A percentile compares a stretch with the other conserved stretches of the same genome.
phyloP scores from a whole-genome alignment of 2,329 filamentous ascomycete genomes.

The Sarocladium strictum region DNA sequence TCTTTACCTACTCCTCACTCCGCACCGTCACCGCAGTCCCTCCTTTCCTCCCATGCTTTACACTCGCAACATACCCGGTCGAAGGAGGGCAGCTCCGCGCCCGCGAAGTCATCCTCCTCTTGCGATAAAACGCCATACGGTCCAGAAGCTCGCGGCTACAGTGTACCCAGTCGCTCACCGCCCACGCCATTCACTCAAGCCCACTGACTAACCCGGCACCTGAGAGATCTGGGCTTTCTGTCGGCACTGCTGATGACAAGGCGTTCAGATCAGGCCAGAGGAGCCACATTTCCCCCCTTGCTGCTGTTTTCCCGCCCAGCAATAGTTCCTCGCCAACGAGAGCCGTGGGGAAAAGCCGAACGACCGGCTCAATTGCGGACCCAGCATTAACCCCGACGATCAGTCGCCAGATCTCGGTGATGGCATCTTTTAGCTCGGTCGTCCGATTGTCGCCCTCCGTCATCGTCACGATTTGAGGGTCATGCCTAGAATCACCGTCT shows the following conservation, averaged over 20 bases:
- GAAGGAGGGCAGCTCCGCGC: constrained; percentile 26
- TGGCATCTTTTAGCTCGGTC: not conserved
- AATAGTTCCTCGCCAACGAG: not conserved
- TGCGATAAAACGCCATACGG: constrained; percentile 23
- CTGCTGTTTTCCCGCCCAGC: constrained; percentile 1
- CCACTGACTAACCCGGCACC: constrained; percentile 14
- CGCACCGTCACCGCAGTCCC: not conserved
- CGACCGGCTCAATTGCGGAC: constrained; percentile 14
- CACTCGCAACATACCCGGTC: constrained; percentile 19
- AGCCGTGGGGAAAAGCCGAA: constrained; percentile 21
- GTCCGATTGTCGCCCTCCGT: constrained; percentile 7
- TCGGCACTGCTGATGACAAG: not conserved
- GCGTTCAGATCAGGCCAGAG: constrained; percentile 20
- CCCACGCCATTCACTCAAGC: constrained; percentile 25
- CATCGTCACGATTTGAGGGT: constrained; percentile 18
- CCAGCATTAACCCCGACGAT: constrained; percentile 16
- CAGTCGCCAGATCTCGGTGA: constrained; percentile 18
- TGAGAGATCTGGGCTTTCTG: constrained; percentile 22
- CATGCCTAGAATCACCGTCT: constrained; percentile 11
- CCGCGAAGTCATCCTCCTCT: constrained; percentile 19
- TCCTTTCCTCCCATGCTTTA: not conserved
- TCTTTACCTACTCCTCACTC: too few relatives aligned
- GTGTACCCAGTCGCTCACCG: constrained; percentile 27
- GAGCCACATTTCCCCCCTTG: constrained; percentile 20
- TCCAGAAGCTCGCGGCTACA: constrained; percentile 29